phyloP scores from a whole-genome alignment of 1,284 basidiomycete genomes.

The Cystobasidiaceae sp. region DNA sequence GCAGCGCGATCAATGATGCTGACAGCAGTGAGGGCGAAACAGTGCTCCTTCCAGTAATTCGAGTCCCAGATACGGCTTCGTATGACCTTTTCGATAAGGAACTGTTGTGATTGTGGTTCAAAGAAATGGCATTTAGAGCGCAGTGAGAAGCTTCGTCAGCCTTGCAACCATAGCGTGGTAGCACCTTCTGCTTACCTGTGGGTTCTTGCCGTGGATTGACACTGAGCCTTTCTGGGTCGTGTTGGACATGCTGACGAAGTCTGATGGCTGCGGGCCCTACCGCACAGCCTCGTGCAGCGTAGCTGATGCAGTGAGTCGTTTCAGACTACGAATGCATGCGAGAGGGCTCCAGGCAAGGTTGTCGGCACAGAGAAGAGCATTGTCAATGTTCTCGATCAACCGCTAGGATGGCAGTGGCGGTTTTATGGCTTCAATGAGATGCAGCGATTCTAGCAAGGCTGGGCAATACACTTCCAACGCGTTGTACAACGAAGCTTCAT shows the following conservation, averaged over 20 bases:
- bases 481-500: too few relatives aligned
- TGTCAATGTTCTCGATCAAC: too few relatives aligned
- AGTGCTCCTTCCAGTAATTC: slow-evolving; percentile 69
- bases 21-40: slow-evolving; percentile 60
- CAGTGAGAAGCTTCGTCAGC: neutral
- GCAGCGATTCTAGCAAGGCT: too few relatives aligned
- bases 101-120: slow-evolving; percentile 53
- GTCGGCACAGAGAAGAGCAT: too few relatives aligned
- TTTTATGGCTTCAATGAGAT: too few relatives aligned
- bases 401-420: too few relatives aligned
- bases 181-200: slow-evolving; percentile 57
- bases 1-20: slow-evolving; percentile 88
- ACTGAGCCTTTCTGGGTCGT: slow-evolving; percentile 75
- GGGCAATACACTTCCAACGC: too few relatives aligned
- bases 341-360: too few relatives aligned
- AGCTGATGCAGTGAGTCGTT: too few relatives aligned
- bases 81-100: slow-evolving; percentile 93
- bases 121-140: neutral
- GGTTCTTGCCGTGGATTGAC: slow-evolving; percentile 88
- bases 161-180: neutral
- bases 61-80: slow-evolving; percentile 94
- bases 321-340: too few relatives aligned
- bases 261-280: too few relatives aligned
- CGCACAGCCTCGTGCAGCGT: too few relatives aligned
- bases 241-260: slow-evolving; percentile 67